A percentile compares a stretch with the other conserved stretches of the same genome.
Evolutionary conservation across 805 yeast species (phyloP).

Genomic region (Yamadazyma tumulicola): DNA sequence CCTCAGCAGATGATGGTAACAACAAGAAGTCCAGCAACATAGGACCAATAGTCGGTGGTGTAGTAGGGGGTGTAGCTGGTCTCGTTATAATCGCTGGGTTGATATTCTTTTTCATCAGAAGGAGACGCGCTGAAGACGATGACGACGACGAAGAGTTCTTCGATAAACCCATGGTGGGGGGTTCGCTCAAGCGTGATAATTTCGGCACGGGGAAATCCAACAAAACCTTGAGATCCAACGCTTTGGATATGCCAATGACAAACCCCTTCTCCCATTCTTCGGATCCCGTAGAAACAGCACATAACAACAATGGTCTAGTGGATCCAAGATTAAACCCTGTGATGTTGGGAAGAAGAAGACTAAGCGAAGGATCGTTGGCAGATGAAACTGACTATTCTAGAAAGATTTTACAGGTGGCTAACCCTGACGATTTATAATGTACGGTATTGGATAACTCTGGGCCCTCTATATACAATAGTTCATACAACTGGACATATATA

Average conservation of each 20-base stretch:
- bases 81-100: constrained; percentile 20
- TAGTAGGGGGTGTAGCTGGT: constrained; percentile 41
- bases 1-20: constrained; percentile 6
- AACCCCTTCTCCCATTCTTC: constrained; percentile 65
- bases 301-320: constrained; percentile 15
- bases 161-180: constrained; percentile 23
- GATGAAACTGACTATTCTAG: constrained; percentile 81
- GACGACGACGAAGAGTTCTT: constrained; percentile 37
- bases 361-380: constrained; percentile 82
- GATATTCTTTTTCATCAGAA: constrained; percentile 30
- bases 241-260: constrained; percentile 38
- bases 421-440: constrained; percentile 53
- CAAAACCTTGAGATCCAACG: constrained; percentile 19
- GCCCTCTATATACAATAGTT: not conserved
- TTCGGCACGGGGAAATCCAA: constrained; percentile 14
- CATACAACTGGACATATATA: not conserved
- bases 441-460: not conserved
- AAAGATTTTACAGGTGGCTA: constrained; percentile 81
- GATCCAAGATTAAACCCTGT: constrained; percentile 72
- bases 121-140: constrained; percentile 24
- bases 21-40: constrained; percentile 21
- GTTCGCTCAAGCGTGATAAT: constrained; percentile 13
- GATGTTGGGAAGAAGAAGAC: constrained; percentile 78
- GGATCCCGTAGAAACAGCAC: constrained; percentile 53
- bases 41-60: constrained; percentile 44